phyloP scores from a whole-genome alignment of 2,329 filamentous ascomycete species.

The Fusarium sp. region DNA sequence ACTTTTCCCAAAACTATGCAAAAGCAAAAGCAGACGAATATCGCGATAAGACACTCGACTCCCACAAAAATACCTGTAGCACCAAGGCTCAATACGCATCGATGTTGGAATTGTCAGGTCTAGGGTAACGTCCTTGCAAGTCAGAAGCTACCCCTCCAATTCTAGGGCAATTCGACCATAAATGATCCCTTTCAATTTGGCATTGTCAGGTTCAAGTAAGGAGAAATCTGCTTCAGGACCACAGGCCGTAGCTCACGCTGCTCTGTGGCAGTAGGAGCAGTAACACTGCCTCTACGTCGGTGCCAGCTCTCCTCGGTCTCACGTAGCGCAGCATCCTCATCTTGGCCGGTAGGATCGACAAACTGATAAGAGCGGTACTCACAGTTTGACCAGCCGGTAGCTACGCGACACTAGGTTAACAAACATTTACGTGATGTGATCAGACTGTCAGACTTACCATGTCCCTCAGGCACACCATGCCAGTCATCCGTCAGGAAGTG shows the following conservation, averaged over 20 bases:
- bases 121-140: not conserved
- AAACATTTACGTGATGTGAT: not conserved
- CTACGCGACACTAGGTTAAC: constrained; percentile 51
- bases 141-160: not conserved
- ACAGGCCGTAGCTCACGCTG: constrained; percentile 57
- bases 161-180: not conserved
- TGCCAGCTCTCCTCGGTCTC: constrained; percentile 63
- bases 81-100: too few species aligned
- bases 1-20: not conserved
- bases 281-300: constrained; percentile 55
- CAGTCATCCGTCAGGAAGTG: constrained; percentile 89
- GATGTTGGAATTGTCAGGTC: too few species aligned
- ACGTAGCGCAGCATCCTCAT: constrained; percentile 58
- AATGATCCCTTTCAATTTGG: constrained; percentile 14
- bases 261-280: constrained; percentile 58
- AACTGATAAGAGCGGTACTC: constrained; percentile 78
- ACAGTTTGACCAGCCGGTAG: constrained; percentile 79
- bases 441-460: constrained; percentile 51
- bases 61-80: too few species aligned
- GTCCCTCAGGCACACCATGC: constrained; percentile 63
- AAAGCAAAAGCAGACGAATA: not conserved
- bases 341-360: constrained; percentile 60
- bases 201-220: constrained; percentile 47
- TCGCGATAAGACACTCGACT: too few species aligned
- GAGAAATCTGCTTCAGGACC: constrained; percentile 51